A percentile compares a stretch with the other conserved stretches of the same genome.
Evolutionary conservation across 768 basidiomycete genomes (phyloP).

Genomic region (Auriculariales sp.): DNA sequence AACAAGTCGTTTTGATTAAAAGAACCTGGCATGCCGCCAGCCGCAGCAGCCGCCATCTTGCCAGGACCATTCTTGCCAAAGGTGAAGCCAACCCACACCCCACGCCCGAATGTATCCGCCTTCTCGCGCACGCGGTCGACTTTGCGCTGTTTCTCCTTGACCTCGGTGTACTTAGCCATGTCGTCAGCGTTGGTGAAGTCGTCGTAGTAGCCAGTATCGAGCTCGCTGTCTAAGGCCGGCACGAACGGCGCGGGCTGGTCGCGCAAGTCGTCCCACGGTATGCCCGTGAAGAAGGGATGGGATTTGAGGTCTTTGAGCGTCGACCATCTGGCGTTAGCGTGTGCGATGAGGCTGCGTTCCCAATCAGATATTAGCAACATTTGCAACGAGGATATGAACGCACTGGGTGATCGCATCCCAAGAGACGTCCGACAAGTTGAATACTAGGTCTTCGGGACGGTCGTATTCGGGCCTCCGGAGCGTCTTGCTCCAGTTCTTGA

Average conservation of each 20-base stretch:
- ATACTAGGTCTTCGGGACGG: constrained; percentile 88
- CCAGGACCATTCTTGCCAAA: constrained; percentile 80
- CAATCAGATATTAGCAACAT: neutral
- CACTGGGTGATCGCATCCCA: constrained; percentile 91
- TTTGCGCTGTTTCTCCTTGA: constrained; percentile 90
- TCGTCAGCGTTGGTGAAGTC: constrained; percentile 80
- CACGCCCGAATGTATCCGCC: constrained; percentile 53
- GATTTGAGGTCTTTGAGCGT: constrained; percentile 55
- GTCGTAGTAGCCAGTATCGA: constrained; percentile 92
- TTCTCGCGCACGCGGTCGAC: constrained; percentile 87
- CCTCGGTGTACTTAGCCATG: constrained; percentile 98
- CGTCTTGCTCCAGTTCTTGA: constrained; percentile 94
- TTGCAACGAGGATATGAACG: constrained; percentile 6
- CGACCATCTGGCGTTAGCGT: constrained; percentile 65
- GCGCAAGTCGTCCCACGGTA: constrained; percentile 72
- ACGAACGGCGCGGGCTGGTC: constrained; percentile 75
- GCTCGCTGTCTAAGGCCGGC: constrained; percentile 84
- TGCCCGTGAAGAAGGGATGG: constrained; percentile 71
- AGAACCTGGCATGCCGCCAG: too few species aligned
- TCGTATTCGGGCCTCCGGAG: constrained; percentile 90
- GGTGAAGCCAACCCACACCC: constrained; percentile 86
- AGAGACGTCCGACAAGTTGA: constrained; percentile 84
- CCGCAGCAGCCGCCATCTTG: neutral
- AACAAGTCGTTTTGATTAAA: too few species aligned
- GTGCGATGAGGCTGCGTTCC: constrained; percentile 60